Base-by-base conservation (phyloP, 306 rosid genomes). In the Medicago ruthenica region DNA sequence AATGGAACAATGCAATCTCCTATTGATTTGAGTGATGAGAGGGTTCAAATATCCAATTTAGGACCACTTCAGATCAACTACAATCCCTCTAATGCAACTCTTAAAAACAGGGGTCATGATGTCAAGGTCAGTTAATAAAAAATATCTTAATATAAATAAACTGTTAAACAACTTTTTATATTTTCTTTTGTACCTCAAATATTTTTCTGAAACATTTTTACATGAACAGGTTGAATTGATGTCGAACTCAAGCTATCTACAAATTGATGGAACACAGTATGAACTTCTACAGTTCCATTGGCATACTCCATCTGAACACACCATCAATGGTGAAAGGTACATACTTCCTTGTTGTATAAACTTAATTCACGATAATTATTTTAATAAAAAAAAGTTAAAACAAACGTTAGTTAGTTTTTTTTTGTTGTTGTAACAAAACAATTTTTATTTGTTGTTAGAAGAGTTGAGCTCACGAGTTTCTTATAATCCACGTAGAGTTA, bases 241-340 rank as follows among this genome's bases (percentile, higher is more conserved):
- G 5, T 66, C 9, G 2, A 82, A 66, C 12, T 84, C 88, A 16
- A 89, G 98, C 68, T 65, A 60, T 62, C 68, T 93, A 7, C 69
- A 64, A 66, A 70, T 89, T 1, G 89, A 93, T 27, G 87, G 78
- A 60, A 91, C 84, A 44, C 57, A 22, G 7, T 93, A 89, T 74
- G 20, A 9, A 7, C 88, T 93, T 17, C 41, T n/a, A 40, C 96
- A 93, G 18, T 68, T 51, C 37, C 98, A 93, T 78, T 93, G 98
- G 98, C 98, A 93, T 74, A 73, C 90, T 47, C 91, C 93, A 45
- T 91, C 97, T 7, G 96, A 93, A 75, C 97, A 93, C 81, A 83
- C 89, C 47, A 57, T 91, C 73, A 58, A 88, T 71, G 93, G 92
- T 58, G 72, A 16, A 81, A 82, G 80, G 88, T 85, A 67, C 39